These are phyloP conservation scores for Schizophyllum amplum DNA, from an alignment of 1,284 basidiomycete genomes.

Conservation along the genomic window DNA sequence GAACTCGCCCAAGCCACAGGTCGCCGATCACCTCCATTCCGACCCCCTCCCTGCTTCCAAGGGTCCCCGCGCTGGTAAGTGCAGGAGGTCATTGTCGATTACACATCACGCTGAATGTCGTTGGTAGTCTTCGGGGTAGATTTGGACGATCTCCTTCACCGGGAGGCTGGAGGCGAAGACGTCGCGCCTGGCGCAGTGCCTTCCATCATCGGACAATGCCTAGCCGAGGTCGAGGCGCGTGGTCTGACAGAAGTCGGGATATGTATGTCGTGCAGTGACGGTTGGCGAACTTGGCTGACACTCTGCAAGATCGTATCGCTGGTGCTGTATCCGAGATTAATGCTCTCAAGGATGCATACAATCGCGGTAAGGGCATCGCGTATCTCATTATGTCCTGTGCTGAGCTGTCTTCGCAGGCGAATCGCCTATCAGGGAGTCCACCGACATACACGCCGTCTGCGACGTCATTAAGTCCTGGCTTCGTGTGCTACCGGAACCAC, in stretches of 20 bases:
- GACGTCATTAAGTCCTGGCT: constrained; percentile 81
- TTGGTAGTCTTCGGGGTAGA: constrained; percentile 69
- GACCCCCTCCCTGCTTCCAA: constrained; percentile 32
- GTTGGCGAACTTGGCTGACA: neutral
- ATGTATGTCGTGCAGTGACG: constrained; percentile 40
- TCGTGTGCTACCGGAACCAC: constrained; percentile 67
- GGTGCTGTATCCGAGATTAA: constrained; percentile 67
- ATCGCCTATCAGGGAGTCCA: constrained; percentile 45
- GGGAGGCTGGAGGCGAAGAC: constrained; percentile 47
- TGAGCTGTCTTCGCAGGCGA: constrained; percentile 32
- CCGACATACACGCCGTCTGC: constrained; percentile 74
- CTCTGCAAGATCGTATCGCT: constrained; percentile 63
- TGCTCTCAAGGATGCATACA: constrained; percentile 62
- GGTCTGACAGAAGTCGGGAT: constrained; percentile 77
- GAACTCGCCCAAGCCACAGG: constrained; percentile 57
- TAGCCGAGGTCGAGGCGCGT: constrained; percentile 63
- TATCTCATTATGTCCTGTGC: neutral
- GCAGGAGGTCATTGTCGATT: neutral
- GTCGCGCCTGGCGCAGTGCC: constrained; percentile 54
- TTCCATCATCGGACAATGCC: constrained; percentile 51
- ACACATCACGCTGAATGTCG: constrained; percentile 5
- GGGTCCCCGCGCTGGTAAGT: constrained; percentile 59
- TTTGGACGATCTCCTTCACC: constrained; percentile 54
- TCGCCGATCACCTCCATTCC: constrained; percentile 62
- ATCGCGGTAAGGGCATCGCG: constrained; percentile 39